A percentile compares a stretch with the other conserved stretches of the same genome.
Evolutionary conservation across 2,329 filamentous ascomycete species (phyloP).

Genomic region (Colletotrichum sp.): DNA sequence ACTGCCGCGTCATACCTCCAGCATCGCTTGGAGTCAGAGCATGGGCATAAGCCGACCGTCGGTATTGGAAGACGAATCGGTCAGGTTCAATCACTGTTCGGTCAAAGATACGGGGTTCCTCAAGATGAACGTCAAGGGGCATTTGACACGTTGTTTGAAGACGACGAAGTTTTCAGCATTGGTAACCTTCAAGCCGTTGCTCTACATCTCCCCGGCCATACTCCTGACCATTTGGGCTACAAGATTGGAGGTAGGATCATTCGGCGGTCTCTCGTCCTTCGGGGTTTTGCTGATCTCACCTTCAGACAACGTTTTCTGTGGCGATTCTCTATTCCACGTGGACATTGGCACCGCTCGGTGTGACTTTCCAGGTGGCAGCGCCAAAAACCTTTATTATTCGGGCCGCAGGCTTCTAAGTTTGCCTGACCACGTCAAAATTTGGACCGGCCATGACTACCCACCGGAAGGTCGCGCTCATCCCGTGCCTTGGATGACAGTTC

Average conservation of each 20-base stretch:
- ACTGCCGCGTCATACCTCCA: slow-evolving; percentile 66
- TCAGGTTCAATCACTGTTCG: slow-evolving; percentile 56
- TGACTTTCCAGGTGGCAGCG: slow-evolving; percentile 59
- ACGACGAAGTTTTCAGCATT: slow-evolving; percentile 58
- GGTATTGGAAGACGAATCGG: slow-evolving; percentile 61
- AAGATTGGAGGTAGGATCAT: slow-evolving; percentile 48
- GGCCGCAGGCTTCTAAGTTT: slow-evolving; percentile 46
- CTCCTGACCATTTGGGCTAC: slow-evolving; percentile 66
- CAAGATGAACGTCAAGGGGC: slow-evolving; percentile 45
- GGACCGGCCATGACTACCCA: slow-evolving; percentile 62
- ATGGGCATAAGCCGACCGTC: slow-evolving; percentile 45
- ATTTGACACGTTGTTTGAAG: slow-evolving; percentile 59
- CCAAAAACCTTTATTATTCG: slow-evolving; percentile 47
- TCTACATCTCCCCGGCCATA: slow-evolving; percentile 65
- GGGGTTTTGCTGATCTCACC: neutral
- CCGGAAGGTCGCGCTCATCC: slow-evolving; percentile 36
- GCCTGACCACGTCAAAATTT: slow-evolving; percentile 50
- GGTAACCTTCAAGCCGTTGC: slow-evolving; percentile 50
- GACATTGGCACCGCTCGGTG: slow-evolving; percentile 59
- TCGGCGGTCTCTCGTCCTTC: neutral
- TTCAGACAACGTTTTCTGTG: slow-evolving; percentile 52
- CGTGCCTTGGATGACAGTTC: slow-evolving; percentile 47
- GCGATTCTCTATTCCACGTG: slow-evolving; percentile 57
- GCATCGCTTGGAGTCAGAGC: slow-evolving; percentile 37
- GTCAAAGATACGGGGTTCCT: slow-evolving; percentile 50